Conservation (phyloP, 768 basidiomycete species). For the Mycena galopus region DNA sequence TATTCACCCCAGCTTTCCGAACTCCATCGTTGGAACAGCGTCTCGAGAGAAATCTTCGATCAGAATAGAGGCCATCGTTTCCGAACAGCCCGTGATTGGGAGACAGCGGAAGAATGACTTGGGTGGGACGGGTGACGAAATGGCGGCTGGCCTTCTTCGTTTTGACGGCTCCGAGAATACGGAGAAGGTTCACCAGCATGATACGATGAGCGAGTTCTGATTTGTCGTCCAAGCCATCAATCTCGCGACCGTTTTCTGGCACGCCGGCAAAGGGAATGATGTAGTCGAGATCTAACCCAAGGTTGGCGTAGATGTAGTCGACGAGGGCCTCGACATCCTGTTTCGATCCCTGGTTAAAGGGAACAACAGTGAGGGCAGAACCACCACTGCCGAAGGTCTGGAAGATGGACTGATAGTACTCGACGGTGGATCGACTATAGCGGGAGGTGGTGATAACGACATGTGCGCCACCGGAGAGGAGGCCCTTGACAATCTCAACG, state of each 20-base stretch:
- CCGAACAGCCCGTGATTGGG: constrained; percentile 99
- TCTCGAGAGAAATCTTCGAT: constrained; percentile 99
- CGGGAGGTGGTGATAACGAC: constrained; percentile 98
- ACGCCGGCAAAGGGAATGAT: constrained; percentile 98
- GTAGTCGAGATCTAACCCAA: constrained; percentile 98
- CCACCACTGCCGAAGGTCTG: constrained; percentile 95
- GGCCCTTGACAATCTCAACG: constrained; percentile 96
- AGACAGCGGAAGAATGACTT: constrained; percentile 97
- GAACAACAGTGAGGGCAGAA: constrained; percentile 97
- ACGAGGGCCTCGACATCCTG: constrained; percentile 98
- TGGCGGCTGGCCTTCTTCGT: constrained; percentile 97
- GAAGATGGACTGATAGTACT: constrained; percentile 98
- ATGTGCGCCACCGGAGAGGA: constrained; percentile 95
- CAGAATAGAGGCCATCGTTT: constrained; percentile 97
- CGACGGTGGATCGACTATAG: constrained; percentile 94
- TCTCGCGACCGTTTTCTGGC: constrained; percentile 98
- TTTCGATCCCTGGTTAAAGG: constrained; percentile 99
- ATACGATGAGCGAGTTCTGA: constrained; percentile 98
- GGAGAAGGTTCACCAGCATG: constrained; percentile 97
- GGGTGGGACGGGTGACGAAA: constrained; percentile 97
- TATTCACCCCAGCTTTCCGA: constrained; percentile 99
- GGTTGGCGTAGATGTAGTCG: constrained; percentile 96
- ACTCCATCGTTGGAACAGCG: constrained; percentile 97
- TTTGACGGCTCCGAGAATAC: constrained; percentile 97
- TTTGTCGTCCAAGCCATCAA: constrained; percentile 96